Conservation (phyloP, 1,139 yeast genomes). For the Kodamaea plutei region DNA sequence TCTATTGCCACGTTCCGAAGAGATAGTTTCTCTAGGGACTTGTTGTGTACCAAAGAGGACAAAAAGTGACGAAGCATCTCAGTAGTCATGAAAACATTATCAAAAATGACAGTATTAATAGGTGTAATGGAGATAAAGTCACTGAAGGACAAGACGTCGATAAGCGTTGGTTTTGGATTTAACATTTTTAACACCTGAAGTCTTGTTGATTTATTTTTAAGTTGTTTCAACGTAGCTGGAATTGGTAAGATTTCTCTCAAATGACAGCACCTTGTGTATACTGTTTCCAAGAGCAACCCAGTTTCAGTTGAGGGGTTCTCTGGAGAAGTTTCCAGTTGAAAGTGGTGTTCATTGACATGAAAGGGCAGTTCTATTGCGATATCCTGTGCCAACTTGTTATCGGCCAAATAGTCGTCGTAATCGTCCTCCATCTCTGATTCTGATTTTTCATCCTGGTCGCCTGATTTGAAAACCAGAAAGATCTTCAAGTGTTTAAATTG, state of each 20-base stretch:
- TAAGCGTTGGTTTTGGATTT: constrained; percentile 87
- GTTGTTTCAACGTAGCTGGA: constrained; percentile 83
- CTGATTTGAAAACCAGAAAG: constrained; percentile 15
- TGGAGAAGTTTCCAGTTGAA: constrained; percentile 15
- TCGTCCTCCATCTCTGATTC: constrained; percentile 17
- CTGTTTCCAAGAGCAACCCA: constrained; percentile 45
- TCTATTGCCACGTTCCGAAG: constrained; percentile 76
- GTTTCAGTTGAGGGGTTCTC: background rate
- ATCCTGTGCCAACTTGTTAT: constrained; percentile 13
- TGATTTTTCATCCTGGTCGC: constrained; percentile 16
- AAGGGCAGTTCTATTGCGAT: constrained; percentile 53
- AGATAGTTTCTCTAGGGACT: constrained; percentile 63
- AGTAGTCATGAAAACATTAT: constrained; percentile 73
- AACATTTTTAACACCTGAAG: constrained; percentile 71
- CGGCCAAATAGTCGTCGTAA: constrained; percentile 18
- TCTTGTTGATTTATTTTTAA: constrained; percentile 72
- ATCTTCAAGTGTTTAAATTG: constrained; percentile 26
- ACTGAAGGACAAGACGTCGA: constrained; percentile 82
- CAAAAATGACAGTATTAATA: constrained; percentile 72
- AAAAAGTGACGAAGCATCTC: constrained; percentile 76
- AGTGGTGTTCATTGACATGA: constrained; percentile 65
- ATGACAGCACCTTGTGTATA: constrained; percentile 91
- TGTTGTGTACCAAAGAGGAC: constrained; percentile 56
- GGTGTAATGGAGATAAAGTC: constrained; percentile 87
- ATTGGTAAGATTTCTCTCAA: constrained; percentile 88